phyloP scores from a whole-genome alignment of 306 rosid genomes.

The Rosa multiflora region DNA sequence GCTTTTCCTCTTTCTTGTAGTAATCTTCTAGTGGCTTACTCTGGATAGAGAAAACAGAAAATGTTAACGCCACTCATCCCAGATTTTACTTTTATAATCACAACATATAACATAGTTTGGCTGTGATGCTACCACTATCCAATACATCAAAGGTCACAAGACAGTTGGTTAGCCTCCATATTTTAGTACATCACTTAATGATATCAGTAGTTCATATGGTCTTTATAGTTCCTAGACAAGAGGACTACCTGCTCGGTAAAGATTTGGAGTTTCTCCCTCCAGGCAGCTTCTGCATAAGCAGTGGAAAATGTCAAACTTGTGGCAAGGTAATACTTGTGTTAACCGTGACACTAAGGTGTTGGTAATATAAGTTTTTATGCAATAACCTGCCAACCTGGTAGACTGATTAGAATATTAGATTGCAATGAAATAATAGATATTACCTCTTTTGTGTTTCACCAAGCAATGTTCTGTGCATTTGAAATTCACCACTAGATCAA shows the following conservation, averaged over 20 bases:
- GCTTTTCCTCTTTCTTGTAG: slow-evolving; percentile 15
- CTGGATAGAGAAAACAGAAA: slow-evolving; percentile 12
- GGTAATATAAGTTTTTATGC: background rate
- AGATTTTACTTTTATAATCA: background rate
- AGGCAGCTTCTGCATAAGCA: slow-evolving; percentile 19
- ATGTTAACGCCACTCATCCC: too few species aligned
- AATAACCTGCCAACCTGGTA: background rate
- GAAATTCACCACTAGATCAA: slow-evolving; percentile 77
- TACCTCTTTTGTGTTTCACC: slow-evolving; percentile 17
- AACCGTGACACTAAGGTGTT: slow-evolving; percentile 2
- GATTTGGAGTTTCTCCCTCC: slow-evolving; percentile 20
- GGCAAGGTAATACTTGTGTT: too few species aligned
- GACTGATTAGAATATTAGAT: background rate
- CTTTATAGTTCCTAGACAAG: background rate
- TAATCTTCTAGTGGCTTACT: slow-evolving; percentile 21
- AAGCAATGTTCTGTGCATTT: slow-evolving; percentile 44
- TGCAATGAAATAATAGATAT: slow-evolving; percentile 27
- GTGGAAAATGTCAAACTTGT: slow-evolving; percentile 11
- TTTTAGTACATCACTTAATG: background rate
- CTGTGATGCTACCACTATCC: background rate
- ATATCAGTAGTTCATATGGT: background rate
- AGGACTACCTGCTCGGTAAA: slow-evolving; percentile 23
- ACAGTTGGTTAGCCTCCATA: background rate
- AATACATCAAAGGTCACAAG: background rate
- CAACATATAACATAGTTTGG: background rate